Base-by-base conservation (phyloP, 371 early-diverging fungal genomes). In the Lichtheimia hyalospora region DNA sequence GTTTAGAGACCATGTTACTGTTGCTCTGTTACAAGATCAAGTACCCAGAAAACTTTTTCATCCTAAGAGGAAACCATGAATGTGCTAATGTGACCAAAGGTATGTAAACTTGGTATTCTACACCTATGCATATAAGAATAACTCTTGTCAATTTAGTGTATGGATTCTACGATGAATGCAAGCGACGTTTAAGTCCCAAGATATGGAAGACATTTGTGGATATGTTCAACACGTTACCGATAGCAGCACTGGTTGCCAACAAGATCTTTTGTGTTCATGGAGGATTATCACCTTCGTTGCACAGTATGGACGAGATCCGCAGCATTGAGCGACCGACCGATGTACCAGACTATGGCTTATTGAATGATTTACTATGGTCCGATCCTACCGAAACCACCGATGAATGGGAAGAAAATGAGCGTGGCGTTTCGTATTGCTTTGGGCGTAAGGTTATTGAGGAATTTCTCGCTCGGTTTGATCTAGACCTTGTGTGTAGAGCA, bases 161-260 rank as follows among this genome's bases (percentile, higher is more conserved):
- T 74, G 99, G 99, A 6, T 99, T 99, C 77, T 99, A 96, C 74
- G 99, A 99, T 74, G 99, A 99, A 80, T 96, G 96, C 86, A 99
- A 97, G 73, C 91, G 98, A 62, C 82, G 99, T 60, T 88, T 89
- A 52, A 95, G 83, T 68, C 77, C 92, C 52, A 94, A 94, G 67
- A 84, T 96, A 54, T 99, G 99, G 99, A 96, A 93, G 73, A 84
- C 88, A 13, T 99, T 99, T 74, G 93, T 95, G 3, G 97, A 97
- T 69, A 92, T 91, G 34, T 99, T 99, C 82, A 98, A 98, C 76
- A 94, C 94, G 52, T 76, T 99, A 53, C 99, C 99, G 2, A 90
- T 98, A 49, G 94, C 96, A 3, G 99, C 94, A 1, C 75, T 99
- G 50, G 92, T 99, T 20, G 98, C 95, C 63, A 92, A 89, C 61